Evolutionary conservation across 345 rosid genomes (phyloP).

Genomic region (Eucalyptus coolabah): DNA sequence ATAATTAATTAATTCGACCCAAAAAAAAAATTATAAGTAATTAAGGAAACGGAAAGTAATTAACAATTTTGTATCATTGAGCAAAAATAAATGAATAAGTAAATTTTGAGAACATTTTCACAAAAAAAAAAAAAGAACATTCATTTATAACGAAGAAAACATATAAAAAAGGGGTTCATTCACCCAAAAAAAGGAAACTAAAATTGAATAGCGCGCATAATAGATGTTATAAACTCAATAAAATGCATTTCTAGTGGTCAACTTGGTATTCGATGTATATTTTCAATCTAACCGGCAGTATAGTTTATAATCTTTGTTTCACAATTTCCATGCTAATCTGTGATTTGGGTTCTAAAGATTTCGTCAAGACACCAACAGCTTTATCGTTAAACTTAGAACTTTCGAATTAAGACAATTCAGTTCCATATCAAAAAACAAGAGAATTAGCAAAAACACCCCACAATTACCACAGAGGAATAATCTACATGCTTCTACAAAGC

Average conservation of each 20-base stretch:
- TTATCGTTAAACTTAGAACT: neutral
- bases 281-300: rapidly evolving
- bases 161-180: no score
- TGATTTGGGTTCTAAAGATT: neutral
- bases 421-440: neutral
- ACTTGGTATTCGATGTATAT: rapidly evolving
- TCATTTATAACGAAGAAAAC: rapidly evolving
- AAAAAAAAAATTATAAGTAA: neutral
- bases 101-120: neutral
- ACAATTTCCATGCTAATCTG: neutral
- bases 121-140: neutral
- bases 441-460: neutral
- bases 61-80: neutral
- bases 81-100: neutral
- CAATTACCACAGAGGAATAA: neutral
- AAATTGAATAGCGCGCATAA: neutral
- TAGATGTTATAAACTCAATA: rapidly evolving
- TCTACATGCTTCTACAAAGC: neutral
- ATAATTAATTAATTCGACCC: no score
- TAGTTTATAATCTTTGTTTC: neutral
- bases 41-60: neutral
- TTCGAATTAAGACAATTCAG: neutral
- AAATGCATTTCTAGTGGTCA: neutral
- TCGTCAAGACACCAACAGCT: neutral
- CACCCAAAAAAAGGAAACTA: no score